Percentiles rank a stretch among this genome's conserved stretches.
These are phyloP conservation scores for Raphanus hybrid DNA, from an alignment of 441 rosid species.

Conservation along the genomic window DNA sequence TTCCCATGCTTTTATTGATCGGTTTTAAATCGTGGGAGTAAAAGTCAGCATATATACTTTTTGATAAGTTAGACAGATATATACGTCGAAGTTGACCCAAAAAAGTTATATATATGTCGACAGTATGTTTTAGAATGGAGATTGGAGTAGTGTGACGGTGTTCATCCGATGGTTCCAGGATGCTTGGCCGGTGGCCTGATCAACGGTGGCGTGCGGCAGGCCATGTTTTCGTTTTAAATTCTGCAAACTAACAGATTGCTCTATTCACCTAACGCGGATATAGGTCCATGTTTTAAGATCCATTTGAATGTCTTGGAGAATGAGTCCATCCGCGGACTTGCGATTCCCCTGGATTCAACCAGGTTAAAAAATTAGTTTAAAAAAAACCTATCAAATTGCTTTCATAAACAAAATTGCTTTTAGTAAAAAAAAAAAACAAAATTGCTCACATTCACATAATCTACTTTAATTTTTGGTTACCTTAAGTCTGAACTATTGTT, in stretches of 20 bases:
- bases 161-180: constrained; percentile 9
- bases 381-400: background rate
- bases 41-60: no score
- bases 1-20: background rate
- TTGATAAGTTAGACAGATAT: background rate
- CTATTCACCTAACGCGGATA: background rate
- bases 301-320: no score
- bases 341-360: no score
- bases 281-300: no score
- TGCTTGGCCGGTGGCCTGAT: constrained; percentile 17
- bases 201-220: constrained; percentile 29
- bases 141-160: constrained; percentile 12
- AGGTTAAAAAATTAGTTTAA: no score
- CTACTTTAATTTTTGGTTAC: background rate
- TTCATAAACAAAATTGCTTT: background rate
- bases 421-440: no score
- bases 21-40: background rate
- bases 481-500: background rate
- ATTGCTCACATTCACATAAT: background rate
- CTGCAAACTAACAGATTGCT: background rate
- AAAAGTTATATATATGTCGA: no score
- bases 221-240: background rate
- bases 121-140: no score
- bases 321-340: no score
- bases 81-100: no score